Base-by-base conservation (phyloP, 2,329 filamentous ascomycete species). In the Scorias spongiosa region DNA sequence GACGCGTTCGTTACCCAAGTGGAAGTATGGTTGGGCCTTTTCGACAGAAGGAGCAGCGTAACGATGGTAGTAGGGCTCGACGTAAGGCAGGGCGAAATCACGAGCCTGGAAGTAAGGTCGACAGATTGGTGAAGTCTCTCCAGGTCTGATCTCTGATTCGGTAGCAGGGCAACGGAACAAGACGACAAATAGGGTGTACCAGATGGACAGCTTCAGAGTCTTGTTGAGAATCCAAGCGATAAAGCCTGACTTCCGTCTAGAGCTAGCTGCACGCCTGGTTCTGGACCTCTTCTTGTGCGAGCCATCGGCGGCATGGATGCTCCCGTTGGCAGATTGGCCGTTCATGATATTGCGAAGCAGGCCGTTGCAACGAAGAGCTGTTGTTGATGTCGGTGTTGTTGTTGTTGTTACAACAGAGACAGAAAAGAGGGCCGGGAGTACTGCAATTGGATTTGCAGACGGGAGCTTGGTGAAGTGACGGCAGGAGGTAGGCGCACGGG, bases 41-140 rank as follows among this genome's bases (percentile, higher is more conserved):
- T 88, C 74, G 48, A 94, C 76, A 58, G 95, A 91, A 2, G 86
- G 84, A 5, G 81, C 82, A 18, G 84, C 81, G 57, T 95, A 93
- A 46, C 75, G 63, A 52, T 89, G 69, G 63, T 95, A 96, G 65
- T 93, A 93, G 2, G 88, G 89, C 54, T 80, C 72, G 29, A 93
- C 57, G 61, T 89, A 81, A 2, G 91, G 91, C 20, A 76, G 66
- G 47, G 88, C 67, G 45, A 71, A 79, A 67, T 68, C 78, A 54
- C 65, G 78, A 64, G 67, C 81, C 72, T 72, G 64, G 29, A 80
- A 57, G 54, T 95, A 95, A 9, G 84, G 80, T 57, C 80, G 80
- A 74, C 91, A 98, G 48, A 96, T 75, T 1, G 88, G 84, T 1
- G 85, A 84, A 28, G 71, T 65, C 20, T 81, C 75, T 6, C 20